Evolutionary conservation across 345 rosid species (phyloP).

Genomic region (Carallia brachiata): DNA sequence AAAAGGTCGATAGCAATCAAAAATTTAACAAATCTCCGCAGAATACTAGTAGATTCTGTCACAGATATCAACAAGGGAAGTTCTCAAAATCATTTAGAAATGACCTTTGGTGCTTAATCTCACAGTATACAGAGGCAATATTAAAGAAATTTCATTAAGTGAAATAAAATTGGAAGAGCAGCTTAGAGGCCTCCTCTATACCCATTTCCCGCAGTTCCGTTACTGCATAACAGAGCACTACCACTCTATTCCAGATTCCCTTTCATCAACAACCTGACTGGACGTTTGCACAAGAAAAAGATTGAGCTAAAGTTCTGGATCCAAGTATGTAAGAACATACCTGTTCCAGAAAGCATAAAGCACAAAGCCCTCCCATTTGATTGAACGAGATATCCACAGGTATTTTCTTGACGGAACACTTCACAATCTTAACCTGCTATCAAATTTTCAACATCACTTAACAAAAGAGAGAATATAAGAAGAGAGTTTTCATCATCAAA

Average conservation of each 20-base stretch:
- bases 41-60: background rate
- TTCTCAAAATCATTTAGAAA: background rate
- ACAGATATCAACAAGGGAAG: background rate
- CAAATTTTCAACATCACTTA: slow-evolving; percentile 11
- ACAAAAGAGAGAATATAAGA: background rate
- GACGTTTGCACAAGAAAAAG: background rate
- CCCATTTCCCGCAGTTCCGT: background rate
- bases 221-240: no score
- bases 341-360: slow-evolving; percentile 94
- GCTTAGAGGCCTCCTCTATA: background rate
- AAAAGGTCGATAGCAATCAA: no score
- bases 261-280: background rate
- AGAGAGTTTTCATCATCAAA: background rate
- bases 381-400: slow-evolving; percentile 92
- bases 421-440: slow-evolving; percentile 87
- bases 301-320: background rate
- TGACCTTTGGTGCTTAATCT: background rate
- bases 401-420: slow-evolving; percentile 76
- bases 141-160: background rate
- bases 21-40: no score
- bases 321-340: slow-evolving; percentile 28
- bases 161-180: no score
- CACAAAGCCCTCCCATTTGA: slow-evolving; percentile 78
- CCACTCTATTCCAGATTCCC: no score
- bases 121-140: background rate